Evolutionary conservation across 345 rosid species (phyloP).

Genomic region (Physaria fendleri): DNA sequence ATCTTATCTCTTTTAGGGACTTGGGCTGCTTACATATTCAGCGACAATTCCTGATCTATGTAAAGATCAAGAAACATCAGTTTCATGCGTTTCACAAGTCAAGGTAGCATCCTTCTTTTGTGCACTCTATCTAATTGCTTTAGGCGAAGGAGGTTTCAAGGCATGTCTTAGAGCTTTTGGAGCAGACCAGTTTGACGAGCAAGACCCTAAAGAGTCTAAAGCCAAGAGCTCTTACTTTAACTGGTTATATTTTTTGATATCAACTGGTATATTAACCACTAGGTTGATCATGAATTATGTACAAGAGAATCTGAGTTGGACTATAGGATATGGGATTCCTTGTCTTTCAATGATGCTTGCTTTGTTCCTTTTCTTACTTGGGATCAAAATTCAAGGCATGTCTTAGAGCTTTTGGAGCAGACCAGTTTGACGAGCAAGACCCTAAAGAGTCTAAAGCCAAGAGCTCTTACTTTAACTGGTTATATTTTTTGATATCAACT

Average conservation of each 20-base stretch:
- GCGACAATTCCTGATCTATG: conserved; percentile 40
- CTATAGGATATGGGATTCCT: conserved; percentile 25
- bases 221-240: conserved; percentile 21
- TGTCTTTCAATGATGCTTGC: conserved; percentile 17
- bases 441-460: conserved; percentile 21
- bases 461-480: conserved; percentile 25
- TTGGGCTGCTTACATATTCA: conserved; percentile 47
- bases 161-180: conserved; percentile 29
- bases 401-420: conserved; percentile 29
- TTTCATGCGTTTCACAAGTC: conserved; percentile 26
- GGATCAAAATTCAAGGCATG: conserved; percentile 26
- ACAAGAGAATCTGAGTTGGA: conserved; percentile 22
- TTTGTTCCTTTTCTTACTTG: conserved; percentile 17
- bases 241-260: conserved; percentile 21
- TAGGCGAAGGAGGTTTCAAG: conserved; percentile 24
- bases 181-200: conserved; percentile 30
- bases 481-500: conserved; percentile 8
- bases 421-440: conserved; percentile 28
- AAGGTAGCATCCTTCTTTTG: conserved; percentile 22
- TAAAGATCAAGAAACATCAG: conserved; percentile 8
- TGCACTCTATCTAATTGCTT: conserved; percentile 24
- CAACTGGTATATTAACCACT: not conserved
- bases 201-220: conserved; percentile 22
- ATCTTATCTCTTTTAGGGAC: conserved; percentile 48
- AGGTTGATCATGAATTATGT: conserved; percentile 1